phyloP scores from a whole-genome alignment of 305 asterid genomes.

The Solanum chacoense region DNA sequence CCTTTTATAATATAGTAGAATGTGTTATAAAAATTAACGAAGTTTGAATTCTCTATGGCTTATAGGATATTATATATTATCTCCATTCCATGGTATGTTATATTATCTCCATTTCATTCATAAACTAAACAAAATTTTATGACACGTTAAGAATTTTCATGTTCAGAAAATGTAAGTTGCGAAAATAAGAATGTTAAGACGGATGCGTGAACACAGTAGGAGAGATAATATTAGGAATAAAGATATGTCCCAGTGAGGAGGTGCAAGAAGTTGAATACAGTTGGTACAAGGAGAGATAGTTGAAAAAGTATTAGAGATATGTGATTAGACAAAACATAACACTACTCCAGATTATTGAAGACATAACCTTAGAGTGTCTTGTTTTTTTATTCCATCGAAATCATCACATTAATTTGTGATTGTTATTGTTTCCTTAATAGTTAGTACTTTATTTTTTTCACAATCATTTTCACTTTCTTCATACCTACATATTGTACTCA shows the following conservation, averaged over 20 bases:
- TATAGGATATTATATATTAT: background rate
- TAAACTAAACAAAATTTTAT: too few relatives aligned
- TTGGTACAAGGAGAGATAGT: background rate
- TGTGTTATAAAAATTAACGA: background rate
- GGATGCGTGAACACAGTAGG: too few relatives aligned
- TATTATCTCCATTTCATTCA: background rate
- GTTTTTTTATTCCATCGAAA: background rate
- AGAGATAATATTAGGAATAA: background rate
- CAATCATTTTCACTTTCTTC: background rate
- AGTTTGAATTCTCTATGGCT: background rate
- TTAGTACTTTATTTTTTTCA: background rate
- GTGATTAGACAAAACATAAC: background rate
- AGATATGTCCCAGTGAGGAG: background rate
- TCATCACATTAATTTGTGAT: background rate
- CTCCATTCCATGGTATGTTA: background rate
- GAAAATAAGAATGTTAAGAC: too few relatives aligned
- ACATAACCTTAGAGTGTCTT: background rate
- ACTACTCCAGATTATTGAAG: background rate
- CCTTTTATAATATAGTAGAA: too few relatives aligned
- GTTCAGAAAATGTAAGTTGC: too few relatives aligned
- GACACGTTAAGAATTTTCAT: too few relatives aligned
- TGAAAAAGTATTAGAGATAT: background rate
- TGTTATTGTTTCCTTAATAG: too few relatives aligned
- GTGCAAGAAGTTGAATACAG: background rate
- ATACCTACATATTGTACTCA: background rate